Evolutionary conservation across 306 rosid species (phyloP), one percentile per base, ranked within the genome.

Genomic region (Rubus parviflorus): DNA sequence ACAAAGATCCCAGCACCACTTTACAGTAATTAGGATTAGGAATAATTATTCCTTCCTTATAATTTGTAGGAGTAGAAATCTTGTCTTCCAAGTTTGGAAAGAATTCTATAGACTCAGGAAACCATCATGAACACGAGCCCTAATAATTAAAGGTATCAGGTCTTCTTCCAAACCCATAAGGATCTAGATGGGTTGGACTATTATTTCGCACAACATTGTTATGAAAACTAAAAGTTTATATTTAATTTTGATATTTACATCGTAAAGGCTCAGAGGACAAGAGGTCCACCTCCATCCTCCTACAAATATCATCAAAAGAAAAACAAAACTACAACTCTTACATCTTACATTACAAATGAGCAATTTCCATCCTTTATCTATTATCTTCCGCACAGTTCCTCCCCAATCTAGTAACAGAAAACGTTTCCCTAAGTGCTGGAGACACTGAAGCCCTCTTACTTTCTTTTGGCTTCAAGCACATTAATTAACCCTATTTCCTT

Each of bases 401-500:
- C 14, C 14, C 19, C 7, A 25, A 12, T 60, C 15, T 30, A 4
- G 30, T 60, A 25, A 60, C 17, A 25, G 40, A 60, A 22, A 23
- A 19, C 6, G 0, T 22, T 9, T 10, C 10, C 16, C 65, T 13
- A 60, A 25, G 12, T 25, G 40, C 40, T 9, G 38, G 17, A 56
- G 35, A 12, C 19, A 12, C n/a, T 5, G 43, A 62, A 11, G 43
- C 43, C 41, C 9, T 62, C 10, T 5, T 4, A 30, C 19, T 30
- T 30, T 62, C 67, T 6, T 62, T 30, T 5, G n/a, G n/a, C 38
- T 14, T 2, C 19, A 23, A 58, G 23, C 64, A 11, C 38, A 23
- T 58, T 23, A 23, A 58, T 12, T 58, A 23, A 58, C 20, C 42
- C 67, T 30, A 52, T 52, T 80, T 79, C 69, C 81, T 86, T 79